These are phyloP conservation scores for Rhinocladiella similis DNA, from an alignment of 2,329 filamentous ascomycete species.

Conservation along the genomic window DNA sequence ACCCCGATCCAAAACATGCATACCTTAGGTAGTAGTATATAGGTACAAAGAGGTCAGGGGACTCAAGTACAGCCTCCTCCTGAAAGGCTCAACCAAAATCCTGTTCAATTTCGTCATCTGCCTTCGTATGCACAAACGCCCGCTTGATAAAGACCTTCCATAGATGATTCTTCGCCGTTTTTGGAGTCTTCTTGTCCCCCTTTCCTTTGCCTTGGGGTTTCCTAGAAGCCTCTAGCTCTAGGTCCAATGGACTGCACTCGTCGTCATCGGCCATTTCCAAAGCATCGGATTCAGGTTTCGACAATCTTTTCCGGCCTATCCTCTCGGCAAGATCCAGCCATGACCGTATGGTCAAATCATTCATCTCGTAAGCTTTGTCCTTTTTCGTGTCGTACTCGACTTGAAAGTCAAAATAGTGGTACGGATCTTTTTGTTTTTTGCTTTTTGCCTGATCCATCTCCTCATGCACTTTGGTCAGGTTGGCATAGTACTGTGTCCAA, in stretches of 20 bases:
- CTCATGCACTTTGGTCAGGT: conserved; percentile 87
- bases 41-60: too few species aligned
- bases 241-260: too few species aligned
- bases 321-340: conserved; percentile 76
- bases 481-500: conserved; percentile 91
- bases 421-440: conserved; percentile 30
- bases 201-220: conserved; percentile 4
- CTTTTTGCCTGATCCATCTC: conserved; percentile 47
- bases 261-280: background rate
- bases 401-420: conserved; percentile 71
- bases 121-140: conserved; percentile 30
- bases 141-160: conserved; percentile 30
- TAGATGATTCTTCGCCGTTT: conserved; percentile 27
- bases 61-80: too few species aligned
- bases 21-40: too few species aligned
- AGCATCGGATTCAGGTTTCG: background rate
- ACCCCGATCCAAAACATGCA: too few species aligned
- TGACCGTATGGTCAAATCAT: conserved; percentile 81
- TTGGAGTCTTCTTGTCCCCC: conserved; percentile 38
- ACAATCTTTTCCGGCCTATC: conserved; percentile 11
- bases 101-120: conserved; percentile 30
- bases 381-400: conserved; percentile 83
- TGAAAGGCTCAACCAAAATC: conserved; percentile 23
- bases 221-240: background rate
- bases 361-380: conserved; percentile 71